Conservation (phyloP, 2,329 filamentous ascomycete genomes). For the Verticillium zaregamsianum region DNA sequence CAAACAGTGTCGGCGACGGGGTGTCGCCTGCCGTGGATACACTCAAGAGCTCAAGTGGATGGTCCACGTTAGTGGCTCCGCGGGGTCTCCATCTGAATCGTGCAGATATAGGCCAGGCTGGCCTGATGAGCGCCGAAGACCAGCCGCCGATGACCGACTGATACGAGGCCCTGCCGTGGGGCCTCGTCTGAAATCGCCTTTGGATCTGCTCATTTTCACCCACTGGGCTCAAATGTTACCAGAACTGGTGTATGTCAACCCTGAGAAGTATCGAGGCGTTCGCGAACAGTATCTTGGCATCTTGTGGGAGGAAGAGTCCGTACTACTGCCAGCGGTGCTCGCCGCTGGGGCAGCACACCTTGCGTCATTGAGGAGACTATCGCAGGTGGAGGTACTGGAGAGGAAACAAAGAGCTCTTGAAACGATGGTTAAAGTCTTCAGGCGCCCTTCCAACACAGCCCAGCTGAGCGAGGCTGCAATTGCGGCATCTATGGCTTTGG, state of each 20-base stretch:
- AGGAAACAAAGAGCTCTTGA: constrained; percentile 7
- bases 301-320: constrained; percentile 2
- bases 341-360: constrained; percentile 6
- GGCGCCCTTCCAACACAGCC: background rate
- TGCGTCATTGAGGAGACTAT: background rate
- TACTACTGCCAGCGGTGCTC: constrained; percentile 1
- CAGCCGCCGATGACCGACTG: background rate
- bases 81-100: background rate
- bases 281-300: constrained; percentile 6
- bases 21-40: constrained; percentile 6
- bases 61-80: background rate
- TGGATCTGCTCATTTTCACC: constrained; percentile 5
- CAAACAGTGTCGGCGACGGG: background rate
- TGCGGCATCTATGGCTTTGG: constrained; percentile 4
- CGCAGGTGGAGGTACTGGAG: constrained; percentile 4
- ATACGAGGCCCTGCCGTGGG: background rate
- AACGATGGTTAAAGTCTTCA: background rate
- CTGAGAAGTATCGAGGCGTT: constrained; percentile 1
- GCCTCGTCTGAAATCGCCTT: background rate
- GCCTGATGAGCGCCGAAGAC: background rate
- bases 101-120: background rate
- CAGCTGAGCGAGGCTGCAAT: constrained; percentile 2
- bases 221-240: constrained; percentile 8
- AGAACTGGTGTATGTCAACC: constrained; percentile 4
- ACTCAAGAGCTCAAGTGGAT: constrained; percentile 7